These are phyloP conservation scores for Fusarium continuum DNA, from an alignment of 2,329 filamentous ascomycete species.

Conservation along the genomic window DNA sequence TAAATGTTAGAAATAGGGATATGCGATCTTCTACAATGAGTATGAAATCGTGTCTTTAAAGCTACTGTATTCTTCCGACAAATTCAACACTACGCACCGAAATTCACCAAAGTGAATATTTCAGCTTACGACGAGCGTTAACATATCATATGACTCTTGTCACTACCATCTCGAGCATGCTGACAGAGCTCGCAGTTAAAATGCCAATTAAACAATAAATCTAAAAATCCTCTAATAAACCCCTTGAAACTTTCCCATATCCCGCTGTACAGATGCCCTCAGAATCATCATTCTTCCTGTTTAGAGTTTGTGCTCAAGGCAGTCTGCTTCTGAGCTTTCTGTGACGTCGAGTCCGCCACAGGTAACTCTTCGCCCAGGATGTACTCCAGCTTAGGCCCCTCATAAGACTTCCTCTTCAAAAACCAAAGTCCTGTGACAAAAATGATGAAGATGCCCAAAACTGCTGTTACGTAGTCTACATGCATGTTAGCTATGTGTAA, in stretches of 20 bases:
- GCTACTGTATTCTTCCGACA: too few species aligned
- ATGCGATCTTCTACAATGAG: too few species aligned
- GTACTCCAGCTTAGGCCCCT: slow-evolving; percentile 33
- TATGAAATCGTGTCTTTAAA: too few species aligned
- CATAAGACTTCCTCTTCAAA: slow-evolving; percentile 28
- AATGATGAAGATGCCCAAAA: slow-evolving; percentile 47
- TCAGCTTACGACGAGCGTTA: too few species aligned
- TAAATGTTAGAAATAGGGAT: too few species aligned
- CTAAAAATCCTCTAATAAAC: too few species aligned
- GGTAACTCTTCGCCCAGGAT: slow-evolving; percentile 34
- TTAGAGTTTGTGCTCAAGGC: slow-evolving; percentile 18
- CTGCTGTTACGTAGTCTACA: slow-evolving; percentile 50
- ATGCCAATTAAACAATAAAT: too few species aligned
- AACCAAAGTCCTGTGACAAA: slow-evolving; percentile 29
- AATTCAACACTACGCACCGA: too few species aligned
- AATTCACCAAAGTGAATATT: too few species aligned
- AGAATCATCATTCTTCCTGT: not conserved
- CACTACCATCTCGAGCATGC: too few species aligned
- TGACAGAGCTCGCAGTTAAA: too few species aligned
- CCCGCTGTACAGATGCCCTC: not conserved
- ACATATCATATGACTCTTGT: too few species aligned
- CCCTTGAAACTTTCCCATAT: not conserved
- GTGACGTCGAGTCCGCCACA: slow-evolving; percentile 7
- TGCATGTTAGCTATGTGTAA: not conserved
- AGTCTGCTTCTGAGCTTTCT: not conserved